phyloP scores from a whole-genome alignment of 2,329 filamentous ascomycete genomes.

The Cercospora nicotianae region DNA sequence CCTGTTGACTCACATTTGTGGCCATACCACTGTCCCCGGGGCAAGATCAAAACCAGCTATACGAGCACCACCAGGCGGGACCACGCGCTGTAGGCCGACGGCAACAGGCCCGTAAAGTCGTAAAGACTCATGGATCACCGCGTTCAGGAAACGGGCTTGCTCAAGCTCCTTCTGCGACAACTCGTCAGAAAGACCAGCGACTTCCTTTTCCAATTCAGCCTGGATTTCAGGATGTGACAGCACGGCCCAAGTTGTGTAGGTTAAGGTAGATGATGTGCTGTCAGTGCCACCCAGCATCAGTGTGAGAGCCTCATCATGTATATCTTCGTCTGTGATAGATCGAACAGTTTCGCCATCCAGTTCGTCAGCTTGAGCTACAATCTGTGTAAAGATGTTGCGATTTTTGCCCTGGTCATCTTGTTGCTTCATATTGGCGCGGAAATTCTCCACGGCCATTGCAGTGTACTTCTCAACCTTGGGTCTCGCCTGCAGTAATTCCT shows the following conservation, averaged over 20 bases:
- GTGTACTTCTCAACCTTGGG: conserved; percentile 25
- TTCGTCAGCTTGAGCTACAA: conserved; percentile 25
- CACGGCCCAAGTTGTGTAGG: conserved; percentile 34
- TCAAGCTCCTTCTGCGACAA: conserved; percentile 36
- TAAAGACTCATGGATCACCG: conserved; percentile 44
- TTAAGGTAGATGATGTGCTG: conserved; percentile 34
- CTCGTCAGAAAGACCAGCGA: conserved; percentile 22
- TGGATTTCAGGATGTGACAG: conserved; percentile 29
- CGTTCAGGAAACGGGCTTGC: conserved; percentile 38
- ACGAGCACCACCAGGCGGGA: conserved; percentile 38
- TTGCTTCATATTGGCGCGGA: conserved; percentile 14
- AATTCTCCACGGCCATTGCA: conserved; percentile 23
- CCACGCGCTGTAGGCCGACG: conserved; percentile 40
- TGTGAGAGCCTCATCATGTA: conserved; percentile 30
- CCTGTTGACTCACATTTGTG: conserved; percentile 20
- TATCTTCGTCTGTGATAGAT: conserved; percentile 29
- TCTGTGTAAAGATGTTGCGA: conserved; percentile 26
- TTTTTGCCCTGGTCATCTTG: conserved; percentile 7
- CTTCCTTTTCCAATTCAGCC: conserved; percentile 28
- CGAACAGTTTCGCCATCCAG: conserved; percentile 17
- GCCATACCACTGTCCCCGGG: conserved; percentile 23
- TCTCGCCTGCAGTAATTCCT: conserved; percentile 22
- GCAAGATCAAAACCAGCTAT: conserved; percentile 24
- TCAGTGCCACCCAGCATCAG: conserved; percentile 34
- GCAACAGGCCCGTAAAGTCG: conserved; percentile 42